phyloP scores from a whole-genome alignment of 768 basidiomycete species.

The Leccinum uliginosum region DNA sequence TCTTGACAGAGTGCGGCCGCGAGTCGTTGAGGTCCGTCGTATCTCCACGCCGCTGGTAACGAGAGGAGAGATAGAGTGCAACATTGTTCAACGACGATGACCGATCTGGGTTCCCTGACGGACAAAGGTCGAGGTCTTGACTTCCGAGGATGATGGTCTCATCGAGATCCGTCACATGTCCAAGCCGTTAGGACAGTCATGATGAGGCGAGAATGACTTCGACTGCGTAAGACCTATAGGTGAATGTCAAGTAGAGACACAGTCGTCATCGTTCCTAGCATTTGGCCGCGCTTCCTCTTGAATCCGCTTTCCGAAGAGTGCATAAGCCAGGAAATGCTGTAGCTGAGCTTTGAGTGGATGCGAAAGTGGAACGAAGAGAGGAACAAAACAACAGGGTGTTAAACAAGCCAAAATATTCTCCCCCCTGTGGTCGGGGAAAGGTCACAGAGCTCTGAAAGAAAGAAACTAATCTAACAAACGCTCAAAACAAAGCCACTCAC shows the following conservation, averaged over 20 bases:
- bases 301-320: constrained; percentile 36
- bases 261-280: constrained; percentile 51
- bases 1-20: constrained; percentile 48
- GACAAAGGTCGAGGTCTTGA: no score
- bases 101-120: no score
- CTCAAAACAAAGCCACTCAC: constrained; percentile 26
- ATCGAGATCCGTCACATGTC: no score
- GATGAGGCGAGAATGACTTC: constrained; percentile 52
- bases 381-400: constrained; percentile 28
- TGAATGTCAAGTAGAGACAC: constrained; percentile 58
- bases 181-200: constrained; percentile 4
- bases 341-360: constrained; percentile 17
- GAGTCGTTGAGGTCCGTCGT: no score
- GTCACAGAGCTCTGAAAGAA: constrained; percentile 15
- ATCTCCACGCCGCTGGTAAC: no score
- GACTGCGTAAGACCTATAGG: constrained; percentile 65
- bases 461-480: constrained; percentile 25
- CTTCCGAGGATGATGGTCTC: no score
- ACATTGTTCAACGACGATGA: no score
- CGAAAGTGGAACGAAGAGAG: constrained; percentile 17
- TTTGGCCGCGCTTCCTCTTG: constrained; percentile 51
- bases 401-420: constrained; percentile 23
- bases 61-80: no score
- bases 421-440: constrained; percentile 21
- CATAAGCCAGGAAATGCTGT: constrained; percentile 29